Conservation (phyloP, 129 eudicot species). For the Escallonia herrerae region DNA sequence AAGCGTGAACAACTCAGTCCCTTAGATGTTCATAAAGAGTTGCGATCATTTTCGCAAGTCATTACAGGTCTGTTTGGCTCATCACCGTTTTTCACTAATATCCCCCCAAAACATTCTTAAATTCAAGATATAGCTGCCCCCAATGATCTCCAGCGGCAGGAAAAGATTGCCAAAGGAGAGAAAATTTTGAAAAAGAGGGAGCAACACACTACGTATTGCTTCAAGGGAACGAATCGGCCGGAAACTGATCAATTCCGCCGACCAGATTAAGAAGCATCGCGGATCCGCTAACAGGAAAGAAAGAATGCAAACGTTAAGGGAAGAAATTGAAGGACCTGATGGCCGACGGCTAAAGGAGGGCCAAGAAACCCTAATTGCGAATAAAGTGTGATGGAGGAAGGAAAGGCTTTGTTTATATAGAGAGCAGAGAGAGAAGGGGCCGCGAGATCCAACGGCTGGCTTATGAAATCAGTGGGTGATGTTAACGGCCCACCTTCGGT, state of each 20-base stretch:
- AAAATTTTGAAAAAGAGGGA: background rate
- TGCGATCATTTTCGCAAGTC: constrained; percentile 92
- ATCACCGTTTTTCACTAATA: constrained; percentile 25
- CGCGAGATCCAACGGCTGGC: background rate
- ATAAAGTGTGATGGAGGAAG: background rate
- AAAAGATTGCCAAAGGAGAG: background rate
- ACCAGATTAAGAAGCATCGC: constrained; percentile 32
- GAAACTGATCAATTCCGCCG: constrained; percentile 14
- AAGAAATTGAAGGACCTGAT: background rate
- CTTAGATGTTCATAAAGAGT: constrained; percentile 77
- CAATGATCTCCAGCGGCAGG: constrained; percentile 1
- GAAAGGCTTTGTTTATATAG: background rate
- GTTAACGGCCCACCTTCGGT: background rate
- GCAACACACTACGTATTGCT: constrained; percentile 26
- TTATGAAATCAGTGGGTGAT: too few relatives aligned
- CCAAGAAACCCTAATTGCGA: background rate
- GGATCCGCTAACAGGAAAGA: background rate
- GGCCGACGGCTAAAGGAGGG: too few relatives aligned
- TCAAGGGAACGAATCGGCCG: constrained; percentile 43
- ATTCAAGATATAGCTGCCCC: constrained; percentile 22
- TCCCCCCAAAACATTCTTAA: background rate
- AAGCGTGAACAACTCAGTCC: constrained; percentile 56
- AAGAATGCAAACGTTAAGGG: background rate
- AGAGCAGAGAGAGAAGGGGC: background rate
- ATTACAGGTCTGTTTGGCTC: constrained; percentile 82